Base-by-base conservation (phyloP, 192 early-diverging fungal species). In the Coemansia sp. region DNA sequence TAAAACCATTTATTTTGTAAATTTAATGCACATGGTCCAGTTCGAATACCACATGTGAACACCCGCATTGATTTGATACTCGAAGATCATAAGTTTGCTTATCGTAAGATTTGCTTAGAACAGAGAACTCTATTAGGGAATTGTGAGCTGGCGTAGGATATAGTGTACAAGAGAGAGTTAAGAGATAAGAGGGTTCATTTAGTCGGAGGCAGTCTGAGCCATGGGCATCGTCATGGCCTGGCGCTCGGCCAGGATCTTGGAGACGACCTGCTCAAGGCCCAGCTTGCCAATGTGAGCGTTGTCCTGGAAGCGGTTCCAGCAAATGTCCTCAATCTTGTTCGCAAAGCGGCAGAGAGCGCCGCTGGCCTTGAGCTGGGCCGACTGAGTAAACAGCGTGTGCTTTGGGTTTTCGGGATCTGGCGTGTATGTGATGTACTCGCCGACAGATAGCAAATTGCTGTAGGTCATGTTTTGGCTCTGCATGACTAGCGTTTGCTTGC, bases 241-340 rank as follows among this genome's bases (percentile, higher is more conserved):
- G 20, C 80, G 80, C 67, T 84, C 82, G 38, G 82, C 82, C 11
- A 76, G 66, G 16, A 84, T 84, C 54, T 66, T 73, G 49, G 68
- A 72, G n/a, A 84, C 49, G 31, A 98, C 98, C 54, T 87, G 90
- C 77, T 93, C 91, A 34, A 99, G 91, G 38, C 91, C 98, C 55
- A 88, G 84, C 59, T 92, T 84, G 0, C 98, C 98, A 31, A 93
- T 86, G 2, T 78, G 84, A 20, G 98, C 93, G 79, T 99, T 99
- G 46, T 93, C 88, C 74, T 93, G 74, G 89, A 98, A 99, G 27
- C 95, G 87, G 46, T 86, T 90, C 70, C 93, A 84, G 65, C 90
- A 94, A 49, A 92, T 90, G 63, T 96, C 92, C 74, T 97, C 95
- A n/a, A 98, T 79, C 44, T 92, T 82, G 62, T 84, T 87, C 11